Evolutionary conservation across 371 early-diverging fungal species (phyloP), one percentile per base, ranked within the genome.

Genomic region (Amoeboaphelidium occidentale): DNA sequence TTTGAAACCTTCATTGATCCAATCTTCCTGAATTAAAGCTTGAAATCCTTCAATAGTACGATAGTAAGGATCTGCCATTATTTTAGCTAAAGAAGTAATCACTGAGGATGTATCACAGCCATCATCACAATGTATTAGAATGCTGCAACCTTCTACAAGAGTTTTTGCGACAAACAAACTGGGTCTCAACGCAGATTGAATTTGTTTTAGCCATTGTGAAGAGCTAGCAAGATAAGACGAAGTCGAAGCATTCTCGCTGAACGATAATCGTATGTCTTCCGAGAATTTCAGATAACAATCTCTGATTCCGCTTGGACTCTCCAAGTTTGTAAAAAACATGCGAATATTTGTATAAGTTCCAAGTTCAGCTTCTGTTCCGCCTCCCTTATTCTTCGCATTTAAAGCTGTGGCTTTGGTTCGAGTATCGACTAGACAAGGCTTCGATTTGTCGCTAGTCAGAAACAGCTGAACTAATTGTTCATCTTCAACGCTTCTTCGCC

Each of bases 91-190:
- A 2, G 89, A 76, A 1, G 81, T 81, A 42, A 92, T 60, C 58
- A 92, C 92, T 2, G 90, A 80, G 0, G 97, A 93, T 41, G 93
- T 77, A 62, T 96, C 97, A 92, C 93, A 93, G 4, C 97, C 97
- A 60, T 96, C 97, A 21, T 32, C 39, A 17, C 39, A 32, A 17
- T 32, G 39, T 32, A 32, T 17, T 17, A 32, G 39, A n/a, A n/a
- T n/a, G n/a, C n/a, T n/a, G n/a, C n/a, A n/a, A n/a, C n/a, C n/a
- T n/a, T n/a, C n/a, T n/a, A n/a, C n/a, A n/a, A n/a, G n/a, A n/a
- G n/a, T n/a, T n/a, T n/a, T n/a, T n/a, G n/a, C 39, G 39, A 6
- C 17, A 17, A 10, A 32, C 39, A 17, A 32, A 10, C 39, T 32
- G 6, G 39, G 17, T 6, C 39, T 17, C 6, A 17, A 6, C 39